Percentiles rank a stretch among this genome's conserved stretches.
Evolutionary conservation across 441 rosid genomes (phyloP).

Genomic region (Jatropha podagrica): DNA sequence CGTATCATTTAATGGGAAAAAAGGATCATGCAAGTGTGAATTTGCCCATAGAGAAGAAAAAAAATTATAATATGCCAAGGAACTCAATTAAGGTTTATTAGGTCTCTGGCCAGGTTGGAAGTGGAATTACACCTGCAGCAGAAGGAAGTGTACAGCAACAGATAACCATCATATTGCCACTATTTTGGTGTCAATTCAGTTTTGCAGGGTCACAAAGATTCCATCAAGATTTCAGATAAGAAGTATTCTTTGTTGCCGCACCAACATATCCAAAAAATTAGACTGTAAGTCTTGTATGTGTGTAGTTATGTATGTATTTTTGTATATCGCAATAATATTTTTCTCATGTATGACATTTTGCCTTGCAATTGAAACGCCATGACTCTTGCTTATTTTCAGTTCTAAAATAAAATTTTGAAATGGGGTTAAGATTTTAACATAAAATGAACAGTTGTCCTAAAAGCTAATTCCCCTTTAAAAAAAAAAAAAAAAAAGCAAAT

Average conservation of each 20-base stretch:
- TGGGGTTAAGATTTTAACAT: too few relatives aligned
- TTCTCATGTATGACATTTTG: constrained; percentile 19
- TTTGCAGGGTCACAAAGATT: constrained; percentile 15
- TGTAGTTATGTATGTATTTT: constrained; percentile 16
- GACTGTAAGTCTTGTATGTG: constrained; percentile 18
- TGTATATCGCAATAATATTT: constrained; percentile 26
- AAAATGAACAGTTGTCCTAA: not conserved
- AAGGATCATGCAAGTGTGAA: not conserved
- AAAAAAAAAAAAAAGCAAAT: not conserved
- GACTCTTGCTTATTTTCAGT: not conserved
- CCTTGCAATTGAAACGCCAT: constrained; percentile 21
- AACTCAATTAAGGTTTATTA: constrained; percentile 7
- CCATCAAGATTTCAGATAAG: constrained; percentile 16
- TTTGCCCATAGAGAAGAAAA: not conserved
- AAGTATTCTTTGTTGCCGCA: constrained; percentile 22
- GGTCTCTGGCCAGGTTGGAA: constrained; percentile 22
- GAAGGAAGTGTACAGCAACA: constrained; percentile 19
- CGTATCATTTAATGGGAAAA: not conserved
- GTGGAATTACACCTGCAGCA: constrained; percentile 17
- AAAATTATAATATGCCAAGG: too few relatives aligned
- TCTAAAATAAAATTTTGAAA: too few relatives aligned
- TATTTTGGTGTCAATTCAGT: constrained; percentile 26
- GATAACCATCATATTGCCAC: constrained; percentile 6
- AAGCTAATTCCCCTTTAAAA: not conserved
- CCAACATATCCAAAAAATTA: constrained; percentile 9